phyloP scores from a whole-genome alignment of 345 rosid species.

The Mallotus nudiflorus region DNA sequence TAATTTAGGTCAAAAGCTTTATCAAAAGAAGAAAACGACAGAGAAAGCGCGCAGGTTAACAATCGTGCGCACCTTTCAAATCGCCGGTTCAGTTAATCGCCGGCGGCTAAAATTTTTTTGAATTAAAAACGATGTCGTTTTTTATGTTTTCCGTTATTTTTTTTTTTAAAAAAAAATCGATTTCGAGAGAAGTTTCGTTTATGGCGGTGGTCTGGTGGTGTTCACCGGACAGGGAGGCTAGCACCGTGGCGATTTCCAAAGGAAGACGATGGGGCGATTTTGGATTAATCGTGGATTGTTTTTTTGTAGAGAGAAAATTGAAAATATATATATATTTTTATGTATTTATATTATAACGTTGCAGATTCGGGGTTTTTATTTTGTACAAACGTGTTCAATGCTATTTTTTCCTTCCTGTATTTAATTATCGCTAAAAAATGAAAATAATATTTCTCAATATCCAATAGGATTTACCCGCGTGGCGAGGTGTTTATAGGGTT shows the following conservation, averaged over 20 bases:
- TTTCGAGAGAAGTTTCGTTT: constrained; percentile 15
- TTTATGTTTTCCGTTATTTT: neutral
- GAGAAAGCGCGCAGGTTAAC: constrained; percentile 45
- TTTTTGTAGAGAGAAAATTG: neutral
- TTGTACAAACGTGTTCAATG: constrained; percentile 30
- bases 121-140: constrained; percentile 27
- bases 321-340: too few species aligned
- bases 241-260: constrained; percentile 30
- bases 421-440: neutral
- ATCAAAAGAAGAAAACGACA: too few species aligned
- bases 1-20: constrained; percentile 29
- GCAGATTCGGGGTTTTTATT: constrained; percentile 24
- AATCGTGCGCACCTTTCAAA: constrained; percentile 48
- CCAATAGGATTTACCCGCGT: constrained; percentile 10
- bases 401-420: neutral
- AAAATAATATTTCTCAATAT: neutral
- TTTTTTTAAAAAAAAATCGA: neutral
- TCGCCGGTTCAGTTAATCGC: constrained; percentile 52
- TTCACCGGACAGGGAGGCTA: constrained; percentile 22
- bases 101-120: constrained; percentile 27
- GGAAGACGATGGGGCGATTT: constrained; percentile 42
- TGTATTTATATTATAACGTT: constrained; percentile 14
- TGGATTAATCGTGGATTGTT: constrained; percentile 48
- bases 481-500: neutral
- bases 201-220: constrained; percentile 27